Conservation (phyloP, 2,329 filamentous ascomycete species). For the Clarireedia paspali region DNA sequence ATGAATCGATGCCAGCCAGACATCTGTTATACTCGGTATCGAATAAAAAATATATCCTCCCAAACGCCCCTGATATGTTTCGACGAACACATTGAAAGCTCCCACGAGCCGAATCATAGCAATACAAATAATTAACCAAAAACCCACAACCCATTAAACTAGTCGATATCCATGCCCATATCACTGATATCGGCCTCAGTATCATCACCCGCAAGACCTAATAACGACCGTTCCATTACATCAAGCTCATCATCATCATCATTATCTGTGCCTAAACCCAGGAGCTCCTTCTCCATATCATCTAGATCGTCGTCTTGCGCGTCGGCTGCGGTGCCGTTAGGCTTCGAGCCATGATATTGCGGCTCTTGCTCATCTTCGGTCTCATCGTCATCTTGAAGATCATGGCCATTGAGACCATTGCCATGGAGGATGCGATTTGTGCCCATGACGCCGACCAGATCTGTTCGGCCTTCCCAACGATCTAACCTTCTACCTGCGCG, state of each 20-base stretch:
- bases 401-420: constrained; percentile 18
- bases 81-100: constrained; percentile 6
- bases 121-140: not conserved
- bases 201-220: constrained; percentile 27
- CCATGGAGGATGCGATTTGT: constrained; percentile 21
- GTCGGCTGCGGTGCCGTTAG: constrained; percentile 26
- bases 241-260: constrained; percentile 38
- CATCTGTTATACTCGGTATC: too few relatives aligned
- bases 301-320: constrained; percentile 41
- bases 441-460: constrained; percentile 25
- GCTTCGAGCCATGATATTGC: constrained; percentile 27
- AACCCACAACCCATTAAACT: too few relatives aligned
- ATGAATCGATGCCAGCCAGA: too few relatives aligned
- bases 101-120: not conserved
- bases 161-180: constrained; percentile 23
- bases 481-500: constrained; percentile 57
- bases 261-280: constrained; percentile 38
- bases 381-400: constrained; percentile 23
- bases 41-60: not conserved
- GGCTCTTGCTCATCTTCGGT: constrained; percentile 31
- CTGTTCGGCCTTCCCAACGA: constrained; percentile 53
- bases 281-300: constrained; percentile 46
- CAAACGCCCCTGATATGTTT: constrained; percentile 1
- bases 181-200: constrained; percentile 29
- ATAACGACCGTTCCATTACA: constrained; percentile 36